These are phyloP conservation scores for Vaccinium myrtillus DNA, from an alignment of 148 eudicot species.

Conservation along the genomic window DNA sequence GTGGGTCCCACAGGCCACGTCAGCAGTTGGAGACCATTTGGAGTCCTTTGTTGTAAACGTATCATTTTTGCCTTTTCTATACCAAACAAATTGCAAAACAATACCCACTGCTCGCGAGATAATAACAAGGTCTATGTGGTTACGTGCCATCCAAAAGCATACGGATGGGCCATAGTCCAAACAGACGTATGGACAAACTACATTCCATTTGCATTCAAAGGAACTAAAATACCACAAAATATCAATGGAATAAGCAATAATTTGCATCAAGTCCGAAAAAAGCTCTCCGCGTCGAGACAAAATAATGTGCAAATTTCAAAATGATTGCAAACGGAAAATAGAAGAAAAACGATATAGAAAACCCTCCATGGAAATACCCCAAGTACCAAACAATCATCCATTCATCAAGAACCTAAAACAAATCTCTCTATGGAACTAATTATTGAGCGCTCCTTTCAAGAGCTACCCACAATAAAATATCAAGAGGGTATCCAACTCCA, in stretches of 20 bases:
- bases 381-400: slow-evolving; percentile 19
- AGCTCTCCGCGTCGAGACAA: not conserved
- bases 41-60: too few relatives aligned
- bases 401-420: slow-evolving; percentile 32
- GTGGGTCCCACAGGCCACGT: too few relatives aligned
- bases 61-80: too few relatives aligned
- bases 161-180: not conserved
- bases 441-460: slow-evolving; percentile 28
- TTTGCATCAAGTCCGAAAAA: not conserved
- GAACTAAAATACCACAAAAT: not conserved
- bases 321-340: not conserved
- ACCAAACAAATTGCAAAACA: too few relatives aligned
- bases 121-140: not conserved
- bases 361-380: not conserved
- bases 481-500: slow-evolving; percentile 13
- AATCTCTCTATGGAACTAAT: slow-evolving; percentile 20
- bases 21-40: too few relatives aligned
- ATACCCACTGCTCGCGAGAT: not conserved
- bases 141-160: not conserved
- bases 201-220: not conserved
- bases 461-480: slow-evolving; percentile 26
- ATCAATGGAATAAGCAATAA: not conserved
- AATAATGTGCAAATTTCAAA: not conserved
- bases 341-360: not conserved
- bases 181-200: not conserved